phyloP scores from a whole-genome alignment of 73 alveolate genomes.

The Paramecium sexaurelia region DNA sequence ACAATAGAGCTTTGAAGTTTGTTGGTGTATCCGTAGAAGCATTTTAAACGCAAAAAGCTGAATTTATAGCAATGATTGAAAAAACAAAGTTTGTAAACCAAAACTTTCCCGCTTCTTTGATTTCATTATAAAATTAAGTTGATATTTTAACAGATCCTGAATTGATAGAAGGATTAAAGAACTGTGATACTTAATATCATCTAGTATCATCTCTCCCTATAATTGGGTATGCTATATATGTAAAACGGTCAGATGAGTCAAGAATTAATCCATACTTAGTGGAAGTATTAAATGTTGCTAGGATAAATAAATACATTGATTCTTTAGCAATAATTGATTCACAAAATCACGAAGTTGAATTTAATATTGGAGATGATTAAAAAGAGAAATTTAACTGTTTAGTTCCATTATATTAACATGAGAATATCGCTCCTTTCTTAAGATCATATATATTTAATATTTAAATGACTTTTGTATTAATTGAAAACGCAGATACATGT shows the following conservation, averaged over 20 bases:
- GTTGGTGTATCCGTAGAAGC: conserved; percentile 55
- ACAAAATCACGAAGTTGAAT: background rate
- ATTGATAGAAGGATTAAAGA: background rate
- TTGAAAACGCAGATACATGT: conserved; percentile 65
- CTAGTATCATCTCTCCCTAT: conserved; percentile 54
- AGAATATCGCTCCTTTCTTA: conserved; percentile 21
- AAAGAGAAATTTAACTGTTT: conserved; percentile 51
- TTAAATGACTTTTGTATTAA: conserved; percentile 61
- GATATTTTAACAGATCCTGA: conserved; percentile 61
- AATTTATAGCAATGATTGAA: background rate
- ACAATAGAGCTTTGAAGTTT: conserved; percentile 17
- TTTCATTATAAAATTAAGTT: conserved; percentile 31
- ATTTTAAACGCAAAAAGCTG: background rate
- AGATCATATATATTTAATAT: conserved; percentile 36
- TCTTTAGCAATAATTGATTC: conserved; percentile 51
- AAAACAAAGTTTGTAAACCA: background rate
- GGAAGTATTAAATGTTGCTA: conserved; percentile 11
- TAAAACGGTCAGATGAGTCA: conserved; percentile 55
- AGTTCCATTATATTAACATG: conserved; percentile 41
- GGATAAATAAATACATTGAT: conserved; percentile 46
- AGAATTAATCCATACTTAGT: conserved; percentile 56
- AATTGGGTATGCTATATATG: conserved; percentile 52
- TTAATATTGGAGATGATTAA: conserved; percentile 53
- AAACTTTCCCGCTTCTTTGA: background rate
- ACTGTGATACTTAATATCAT: conserved; percentile 49